Evolutionary conservation across 1,139 yeast genomes (phyloP).

Genomic region (Yamadazyma songkhlaensis): DNA sequence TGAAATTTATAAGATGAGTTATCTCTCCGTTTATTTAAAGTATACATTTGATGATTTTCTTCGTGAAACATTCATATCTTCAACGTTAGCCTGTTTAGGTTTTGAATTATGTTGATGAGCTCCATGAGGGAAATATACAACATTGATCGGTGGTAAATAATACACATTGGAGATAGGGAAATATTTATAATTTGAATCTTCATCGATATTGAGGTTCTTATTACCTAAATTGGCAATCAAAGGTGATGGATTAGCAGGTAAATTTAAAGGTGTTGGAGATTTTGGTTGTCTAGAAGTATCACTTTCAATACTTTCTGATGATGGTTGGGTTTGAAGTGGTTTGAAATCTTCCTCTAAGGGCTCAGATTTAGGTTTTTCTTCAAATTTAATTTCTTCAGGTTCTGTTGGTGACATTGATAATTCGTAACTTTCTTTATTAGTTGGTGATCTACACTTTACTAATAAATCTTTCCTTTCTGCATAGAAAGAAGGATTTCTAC

Average conservation of each 20-base stretch:
- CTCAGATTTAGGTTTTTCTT: constrained; percentile 1
- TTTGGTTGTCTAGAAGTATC: constrained; percentile 6
- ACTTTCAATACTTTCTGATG: constrained; percentile 4
- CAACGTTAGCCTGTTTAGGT: constrained; percentile 10
- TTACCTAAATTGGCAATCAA: constrained; percentile 3
- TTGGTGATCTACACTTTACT: constrained; percentile 28
- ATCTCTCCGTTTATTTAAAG: constrained; percentile 25
- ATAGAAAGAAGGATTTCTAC: constrained; percentile 64
- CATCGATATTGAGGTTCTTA: background rate
- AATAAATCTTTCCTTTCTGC: constrained; percentile 52
- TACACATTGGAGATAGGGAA: constrained; percentile 57
- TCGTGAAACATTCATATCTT: constrained; percentile 10
- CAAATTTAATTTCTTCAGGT: background rate
- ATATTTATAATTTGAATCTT: constrained; percentile 40
- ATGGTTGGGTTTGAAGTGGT: background rate
- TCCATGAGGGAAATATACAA: constrained; percentile 59
- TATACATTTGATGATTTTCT: constrained; percentile 32
- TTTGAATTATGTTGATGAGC: constrained; percentile 39
- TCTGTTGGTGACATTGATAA: constrained; percentile 12
- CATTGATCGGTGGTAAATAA: constrained; percentile 58
- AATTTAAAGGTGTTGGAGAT: background rate
- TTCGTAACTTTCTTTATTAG: constrained; percentile 20
- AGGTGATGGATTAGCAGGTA: constrained; percentile 4
- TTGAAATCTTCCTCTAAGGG: constrained; percentile 1
- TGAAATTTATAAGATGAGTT: background rate